These are phyloP conservation scores for Fagus crenata DNA, from an alignment of 306 rosid species.

Conservation along the genomic window DNA sequence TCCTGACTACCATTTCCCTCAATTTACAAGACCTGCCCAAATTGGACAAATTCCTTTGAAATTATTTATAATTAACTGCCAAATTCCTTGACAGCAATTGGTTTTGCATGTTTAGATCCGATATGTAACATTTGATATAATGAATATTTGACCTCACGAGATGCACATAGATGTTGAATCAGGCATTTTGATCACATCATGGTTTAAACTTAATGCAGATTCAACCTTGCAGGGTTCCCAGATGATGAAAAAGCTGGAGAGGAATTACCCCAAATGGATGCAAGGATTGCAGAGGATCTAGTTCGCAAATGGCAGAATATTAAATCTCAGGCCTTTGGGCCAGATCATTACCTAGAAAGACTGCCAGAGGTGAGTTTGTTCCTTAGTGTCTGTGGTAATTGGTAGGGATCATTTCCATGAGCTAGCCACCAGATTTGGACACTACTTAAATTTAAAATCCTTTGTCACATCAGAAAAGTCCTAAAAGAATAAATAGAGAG, in stretches of 20 bases:
- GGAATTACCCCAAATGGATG: constrained; percentile 73
- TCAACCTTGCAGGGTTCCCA: constrained; percentile 40
- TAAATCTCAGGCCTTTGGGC: constrained; percentile 88
- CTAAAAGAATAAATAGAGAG: background rate
- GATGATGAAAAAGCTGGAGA: constrained; percentile 52
- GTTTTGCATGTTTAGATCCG: background rate
- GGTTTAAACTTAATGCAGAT: constrained; percentile 17
- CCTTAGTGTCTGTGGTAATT: constrained; percentile 11
- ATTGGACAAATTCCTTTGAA: background rate
- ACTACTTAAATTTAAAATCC: background rate
- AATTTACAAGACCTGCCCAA: background rate
- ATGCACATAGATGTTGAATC: constrained; percentile 8
- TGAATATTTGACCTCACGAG: constrained; percentile 14
- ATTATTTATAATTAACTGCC: background rate
- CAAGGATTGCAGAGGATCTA: constrained; percentile 81
- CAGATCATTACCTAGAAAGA: constrained; percentile 63
- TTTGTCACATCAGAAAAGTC: background rate
- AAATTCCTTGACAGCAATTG: background rate
- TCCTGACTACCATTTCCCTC: background rate
- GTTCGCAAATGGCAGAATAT: constrained; percentile 89
- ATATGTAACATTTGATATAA: background rate
- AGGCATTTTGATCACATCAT: constrained; percentile 18
- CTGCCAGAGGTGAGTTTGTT: constrained; percentile 60
- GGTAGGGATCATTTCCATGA: constrained; percentile 10
- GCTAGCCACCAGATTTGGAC: background rate